A percentile compares a stretch with the other conserved stretches of the same genome.
Evolutionary conservation across 139 green algal species (phyloP).

Genomic region (Closterium sp.): DNA sequence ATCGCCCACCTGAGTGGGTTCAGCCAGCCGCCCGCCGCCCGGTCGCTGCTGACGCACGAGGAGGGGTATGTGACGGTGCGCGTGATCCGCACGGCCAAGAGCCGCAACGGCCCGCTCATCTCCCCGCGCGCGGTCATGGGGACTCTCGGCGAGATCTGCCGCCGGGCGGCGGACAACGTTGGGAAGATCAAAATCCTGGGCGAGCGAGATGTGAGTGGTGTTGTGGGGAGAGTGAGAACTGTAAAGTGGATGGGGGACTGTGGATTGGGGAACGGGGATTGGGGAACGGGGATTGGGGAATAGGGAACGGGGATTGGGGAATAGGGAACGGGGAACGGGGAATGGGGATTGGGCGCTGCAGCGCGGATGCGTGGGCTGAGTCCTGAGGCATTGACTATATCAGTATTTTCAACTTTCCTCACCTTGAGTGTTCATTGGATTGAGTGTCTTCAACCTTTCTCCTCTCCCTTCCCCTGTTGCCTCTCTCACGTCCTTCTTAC

Average conservation of each 20-base stretch:
- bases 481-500: background rate
- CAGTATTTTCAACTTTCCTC: too few relatives aligned
- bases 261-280: background rate
- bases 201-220: constrained; percentile 31
- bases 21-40: constrained; percentile 64
- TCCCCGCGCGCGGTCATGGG: constrained; percentile 21
- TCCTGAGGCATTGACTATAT: too few relatives aligned
- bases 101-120: constrained; percentile 19
- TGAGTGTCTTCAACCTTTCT: too few relatives aligned
- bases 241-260: too few relatives aligned
- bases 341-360: background rate
- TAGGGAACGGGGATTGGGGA: background rate
- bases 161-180: constrained; percentile 24
- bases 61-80: constrained; percentile 48
- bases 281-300: too few relatives aligned
- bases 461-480: background rate
- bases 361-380: background rate
- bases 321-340: background rate
- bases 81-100: constrained; percentile 16
- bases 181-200: constrained; percentile 48
- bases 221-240: too few relatives aligned
- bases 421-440: too few relatives aligned
- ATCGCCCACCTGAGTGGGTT: constrained; percentile 87
- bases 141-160: constrained; percentile 1
- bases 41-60: constrained; percentile 74